These are phyloP conservation scores for Apiotrichum montevideense DNA, from an alignment of 1,284 basidiomycete genomes.

Conservation along the genomic window DNA sequence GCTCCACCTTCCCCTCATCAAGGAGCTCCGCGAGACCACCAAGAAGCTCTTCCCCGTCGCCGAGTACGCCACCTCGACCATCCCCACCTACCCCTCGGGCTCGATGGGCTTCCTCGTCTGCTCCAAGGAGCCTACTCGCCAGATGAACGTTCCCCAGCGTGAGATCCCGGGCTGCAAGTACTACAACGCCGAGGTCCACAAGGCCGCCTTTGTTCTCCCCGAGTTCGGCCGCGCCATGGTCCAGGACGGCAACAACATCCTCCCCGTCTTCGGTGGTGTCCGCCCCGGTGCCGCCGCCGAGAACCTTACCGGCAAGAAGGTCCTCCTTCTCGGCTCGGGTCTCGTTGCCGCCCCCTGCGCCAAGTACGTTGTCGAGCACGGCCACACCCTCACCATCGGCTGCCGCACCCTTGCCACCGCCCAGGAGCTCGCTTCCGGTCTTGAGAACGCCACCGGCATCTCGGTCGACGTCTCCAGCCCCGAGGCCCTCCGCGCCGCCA, in stretches of 20 bases:
- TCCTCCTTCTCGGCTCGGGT: slow-evolving; percentile 88
- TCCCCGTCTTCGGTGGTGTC: slow-evolving; percentile 58
- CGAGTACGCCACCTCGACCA: slow-evolving; percentile 93
- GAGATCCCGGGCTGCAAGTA: slow-evolving; percentile 69
- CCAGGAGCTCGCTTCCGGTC: slow-evolving; percentile 60
- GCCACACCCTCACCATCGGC: slow-evolving; percentile 76
- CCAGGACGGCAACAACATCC: slow-evolving; percentile 63
- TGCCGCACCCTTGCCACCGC: slow-evolving; percentile 79
- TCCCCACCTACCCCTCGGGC: slow-evolving; percentile 95
- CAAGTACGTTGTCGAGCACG: slow-evolving; percentile 81
- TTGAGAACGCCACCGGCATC: slow-evolving; percentile 65
- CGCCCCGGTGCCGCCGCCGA: slow-evolving; percentile 52
- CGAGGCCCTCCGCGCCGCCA: slow-evolving; percentile 66
- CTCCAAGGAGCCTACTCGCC: slow-evolving; percentile 67
- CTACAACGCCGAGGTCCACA: slow-evolving; percentile 81
- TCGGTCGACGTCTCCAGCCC: slow-evolving; percentile 77
- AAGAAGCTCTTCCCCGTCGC: slow-evolving; percentile 72
- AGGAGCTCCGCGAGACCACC: slow-evolving; percentile 67
- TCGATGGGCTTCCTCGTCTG: slow-evolving; percentile 95
- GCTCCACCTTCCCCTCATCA: slow-evolving; percentile 88
- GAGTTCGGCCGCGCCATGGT: slow-evolving; percentile 78
- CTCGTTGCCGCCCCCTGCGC: slow-evolving; percentile 92
- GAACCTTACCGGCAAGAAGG: slow-evolving; percentile 56
- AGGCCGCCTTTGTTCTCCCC: slow-evolving; percentile 79
- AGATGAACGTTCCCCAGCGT: slow-evolving; percentile 64